A percentile compares a stretch with the other conserved stretches of the same genome.
Conservation (phyloP, 2,329 filamentous ascomycete species). For the Grosmannia clavigera region DNA sequence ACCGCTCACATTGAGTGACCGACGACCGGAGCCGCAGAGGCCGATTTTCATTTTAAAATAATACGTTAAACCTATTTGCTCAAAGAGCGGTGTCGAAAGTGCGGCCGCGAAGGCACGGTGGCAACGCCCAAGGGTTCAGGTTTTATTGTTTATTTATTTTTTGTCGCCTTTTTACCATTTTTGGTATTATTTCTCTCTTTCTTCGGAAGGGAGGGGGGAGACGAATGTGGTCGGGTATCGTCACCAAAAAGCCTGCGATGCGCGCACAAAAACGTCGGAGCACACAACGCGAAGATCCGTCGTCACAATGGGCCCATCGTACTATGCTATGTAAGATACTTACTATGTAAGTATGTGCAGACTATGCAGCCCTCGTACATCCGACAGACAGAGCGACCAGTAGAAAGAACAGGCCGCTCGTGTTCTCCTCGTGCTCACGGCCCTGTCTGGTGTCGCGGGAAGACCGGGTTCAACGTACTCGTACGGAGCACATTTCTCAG, state of each 20-base stretch:
- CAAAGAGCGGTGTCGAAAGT: not conserved
- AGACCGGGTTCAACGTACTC: not conserved
- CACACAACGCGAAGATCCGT: not conserved
- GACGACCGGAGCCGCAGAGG: not conserved
- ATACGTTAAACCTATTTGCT: not conserved
- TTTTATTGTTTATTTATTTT: no score
- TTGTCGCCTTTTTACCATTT: no score
- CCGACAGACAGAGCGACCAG: not conserved
- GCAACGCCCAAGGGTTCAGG: not conserved
- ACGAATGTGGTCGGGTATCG: no score
- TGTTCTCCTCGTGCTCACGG: not conserved
- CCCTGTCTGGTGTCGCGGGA: not conserved
- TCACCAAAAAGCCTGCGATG: not conserved
- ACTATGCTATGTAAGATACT: no score
- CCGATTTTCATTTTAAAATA: not conserved
- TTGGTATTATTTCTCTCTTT: no score
- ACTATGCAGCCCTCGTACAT: no score
- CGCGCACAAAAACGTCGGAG: not conserved
- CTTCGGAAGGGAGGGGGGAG: no score
- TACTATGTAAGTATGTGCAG: no score
- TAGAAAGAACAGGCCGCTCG: not conserved
- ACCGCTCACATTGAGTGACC: not conserved
- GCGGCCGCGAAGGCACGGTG: not conserved
- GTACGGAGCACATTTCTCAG: conserved; percentile 1
- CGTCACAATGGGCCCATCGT: not conserved